phyloP scores from a whole-genome alignment of 352 stramenopile species.

The Blastocystis sp. region DNA sequence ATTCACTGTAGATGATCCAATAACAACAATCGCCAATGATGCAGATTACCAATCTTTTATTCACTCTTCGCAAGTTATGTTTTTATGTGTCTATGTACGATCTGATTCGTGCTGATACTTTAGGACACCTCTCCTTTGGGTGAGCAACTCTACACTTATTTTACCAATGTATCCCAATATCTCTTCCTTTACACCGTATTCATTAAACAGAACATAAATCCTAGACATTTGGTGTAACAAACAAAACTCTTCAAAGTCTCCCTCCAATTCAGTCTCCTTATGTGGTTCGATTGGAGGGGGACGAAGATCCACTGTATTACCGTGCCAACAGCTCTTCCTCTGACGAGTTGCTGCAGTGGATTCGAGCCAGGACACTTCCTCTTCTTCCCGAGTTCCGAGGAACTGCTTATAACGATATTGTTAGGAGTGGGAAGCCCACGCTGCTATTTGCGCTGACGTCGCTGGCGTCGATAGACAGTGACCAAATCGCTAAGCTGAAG shows the following conservation, averaged over 20 bases:
- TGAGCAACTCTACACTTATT: neutral
- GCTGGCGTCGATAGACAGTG: neutral
- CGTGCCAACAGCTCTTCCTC: neutral
- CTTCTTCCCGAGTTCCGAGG: conserved; percentile 20
- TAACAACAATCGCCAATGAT: neutral
- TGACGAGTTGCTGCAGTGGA: neutral
- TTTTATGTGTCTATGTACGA: conserved; percentile 30
- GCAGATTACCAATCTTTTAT: neutral
- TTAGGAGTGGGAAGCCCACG: conserved; percentile 24
- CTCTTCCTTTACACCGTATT: conserved; percentile 33
- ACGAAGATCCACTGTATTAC: conserved; percentile 18
- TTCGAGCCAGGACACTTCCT: neutral
- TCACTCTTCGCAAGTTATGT: neutral
- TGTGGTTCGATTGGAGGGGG: neutral
- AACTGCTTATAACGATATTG: conserved; percentile 6
- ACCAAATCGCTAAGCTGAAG: neutral
- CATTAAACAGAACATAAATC: neutral
- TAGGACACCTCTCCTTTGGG: neutral
- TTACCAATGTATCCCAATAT: neutral
- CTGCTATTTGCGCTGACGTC: neutral
- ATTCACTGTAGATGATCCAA: neutral
- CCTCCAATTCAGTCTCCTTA: conserved; percentile 12
- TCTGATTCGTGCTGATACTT: neutral
- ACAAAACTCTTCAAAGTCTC: neutral
- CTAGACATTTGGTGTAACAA: conserved; percentile 28